Evolutionary conservation across 805 yeast genomes (phyloP).

Genomic region (Suhomyces sp.): DNA sequence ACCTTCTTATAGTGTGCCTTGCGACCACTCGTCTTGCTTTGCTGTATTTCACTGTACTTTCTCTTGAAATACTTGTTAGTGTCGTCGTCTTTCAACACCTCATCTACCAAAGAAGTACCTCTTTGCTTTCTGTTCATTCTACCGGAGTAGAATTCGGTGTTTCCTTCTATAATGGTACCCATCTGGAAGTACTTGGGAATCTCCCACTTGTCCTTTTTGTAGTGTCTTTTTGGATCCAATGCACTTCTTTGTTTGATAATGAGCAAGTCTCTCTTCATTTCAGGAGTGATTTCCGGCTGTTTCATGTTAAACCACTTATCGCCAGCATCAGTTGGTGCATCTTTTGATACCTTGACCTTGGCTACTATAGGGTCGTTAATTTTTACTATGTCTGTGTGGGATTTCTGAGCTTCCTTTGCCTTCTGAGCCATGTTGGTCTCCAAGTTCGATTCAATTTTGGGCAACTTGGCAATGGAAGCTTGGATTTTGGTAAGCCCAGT

Average conservation of each 20-base stretch:
- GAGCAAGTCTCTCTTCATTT: conserved; percentile 70
- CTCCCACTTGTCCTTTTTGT: conserved; percentile 79
- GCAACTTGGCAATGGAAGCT: conserved; percentile 33
- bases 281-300: conserved; percentile 68
- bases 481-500: conserved; percentile 30
- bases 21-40: conserved; percentile 57
- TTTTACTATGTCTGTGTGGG: conserved; percentile 21
- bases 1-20: conserved; percentile 63
- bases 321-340: conserved; percentile 40
- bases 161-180: conserved; percentile 84
- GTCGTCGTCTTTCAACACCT: conserved; percentile 70
- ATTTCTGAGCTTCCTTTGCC: conserved; percentile 11
- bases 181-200: conserved; percentile 78
- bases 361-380: conserved; percentile 47
- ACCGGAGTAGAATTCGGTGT: conserved; percentile 69
- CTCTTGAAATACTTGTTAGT: conserved; percentile 78
- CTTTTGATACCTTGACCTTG: conserved; percentile 15
- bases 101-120: conserved; percentile 76
- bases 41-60: conserved; percentile 78
- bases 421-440: conserved; percentile 18
- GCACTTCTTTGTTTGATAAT: conserved; percentile 84
- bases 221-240: conserved; percentile 92
- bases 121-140: conserved; percentile 69
- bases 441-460: conserved; percentile 35
- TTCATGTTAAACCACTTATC: conserved; percentile 79